Percentiles rank a stretch among this genome's conserved stretches.
Evolutionary conservation across 306 rosid species (phyloP).

Genomic region (Vigna angularis): DNA sequence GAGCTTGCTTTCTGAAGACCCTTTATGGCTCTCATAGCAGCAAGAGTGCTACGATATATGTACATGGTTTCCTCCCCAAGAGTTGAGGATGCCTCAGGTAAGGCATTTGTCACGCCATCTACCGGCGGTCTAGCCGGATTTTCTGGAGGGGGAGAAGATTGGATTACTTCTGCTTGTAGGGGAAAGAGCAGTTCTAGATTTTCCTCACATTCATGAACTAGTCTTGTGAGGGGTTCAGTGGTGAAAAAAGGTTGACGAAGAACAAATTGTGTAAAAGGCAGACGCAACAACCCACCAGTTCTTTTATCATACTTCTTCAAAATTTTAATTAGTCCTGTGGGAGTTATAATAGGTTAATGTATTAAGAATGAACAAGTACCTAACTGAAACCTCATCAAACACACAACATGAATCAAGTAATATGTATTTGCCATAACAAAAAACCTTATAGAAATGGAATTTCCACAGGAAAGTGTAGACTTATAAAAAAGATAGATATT

Average conservation of each 20-base stretch:
- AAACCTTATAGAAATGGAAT: constrained; percentile 39
- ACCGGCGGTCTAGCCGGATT: constrained; percentile 39
- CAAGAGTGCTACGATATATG: constrained; percentile 80
- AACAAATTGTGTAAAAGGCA: constrained; percentile 86
- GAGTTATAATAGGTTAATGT: constrained; percentile 45
- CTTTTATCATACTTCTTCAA: constrained; percentile 95
- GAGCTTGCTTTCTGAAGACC: constrained; percentile 90
- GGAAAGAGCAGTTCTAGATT: constrained; percentile 96
- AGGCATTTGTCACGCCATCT: constrained; percentile 36
- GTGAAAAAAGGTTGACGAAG: constrained; percentile 86
- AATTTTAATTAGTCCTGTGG: constrained; percentile 83
- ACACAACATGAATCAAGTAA: constrained; percentile 20
- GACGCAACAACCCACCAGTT: constrained; percentile 79
- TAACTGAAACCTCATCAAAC: constrained; percentile 18
- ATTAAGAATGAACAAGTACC: constrained; percentile 34
- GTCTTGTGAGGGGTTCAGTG: constrained; percentile 80
- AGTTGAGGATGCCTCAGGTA: constrained; percentile 56
- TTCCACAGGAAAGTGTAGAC: constrained; percentile 29
- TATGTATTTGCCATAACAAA: constrained; percentile 29
- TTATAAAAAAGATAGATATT: neutral
- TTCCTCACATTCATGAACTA: constrained; percentile 86
- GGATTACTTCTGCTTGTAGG: constrained; percentile 81
- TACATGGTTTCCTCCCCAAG: constrained; percentile 70
- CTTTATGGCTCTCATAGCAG: constrained; percentile 86
- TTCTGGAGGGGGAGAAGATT: constrained; percentile 55